phyloP scores from a whole-genome alignment of 2,329 filamentous ascomycete species.

The Thermoascus crustaceus region DNA sequence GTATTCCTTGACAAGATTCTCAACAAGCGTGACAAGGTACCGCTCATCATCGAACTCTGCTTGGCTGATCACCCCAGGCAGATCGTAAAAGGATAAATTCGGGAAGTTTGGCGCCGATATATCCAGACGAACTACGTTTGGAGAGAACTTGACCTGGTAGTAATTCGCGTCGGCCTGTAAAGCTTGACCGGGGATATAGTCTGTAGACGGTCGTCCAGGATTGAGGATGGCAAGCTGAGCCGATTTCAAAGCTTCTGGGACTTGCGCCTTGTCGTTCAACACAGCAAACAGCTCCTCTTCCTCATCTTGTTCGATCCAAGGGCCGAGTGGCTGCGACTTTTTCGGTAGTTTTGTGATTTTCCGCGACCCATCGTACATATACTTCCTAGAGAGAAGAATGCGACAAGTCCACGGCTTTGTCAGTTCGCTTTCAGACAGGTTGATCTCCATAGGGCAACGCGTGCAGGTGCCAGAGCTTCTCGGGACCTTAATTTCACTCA shows the following conservation, averaged over 20 bases:
- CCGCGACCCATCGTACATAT: conserved; percentile 39
- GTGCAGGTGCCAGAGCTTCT: conserved; percentile 68
- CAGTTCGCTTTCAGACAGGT: conserved; percentile 48
- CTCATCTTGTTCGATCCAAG: conserved; percentile 51
- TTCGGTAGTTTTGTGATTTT: conserved; percentile 42
- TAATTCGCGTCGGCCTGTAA: conserved; percentile 20
- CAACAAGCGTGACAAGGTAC: conserved; percentile 63
- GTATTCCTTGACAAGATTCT: conserved; percentile 62
- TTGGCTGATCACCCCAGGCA: conserved; percentile 73
- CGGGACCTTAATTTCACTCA: conserved; percentile 62
- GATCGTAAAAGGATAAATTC: conserved; percentile 72
- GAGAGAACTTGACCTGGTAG: conserved; percentile 61
- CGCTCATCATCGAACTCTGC: conserved; percentile 55
- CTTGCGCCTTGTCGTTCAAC: conserved; percentile 51
- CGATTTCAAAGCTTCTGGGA: conserved; percentile 61
- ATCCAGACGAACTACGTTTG: conserved; percentile 69
- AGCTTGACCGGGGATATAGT: conserved; percentile 48
- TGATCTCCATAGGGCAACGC: conserved; percentile 71
- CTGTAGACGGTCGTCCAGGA: conserved; percentile 45
- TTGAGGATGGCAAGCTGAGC: conserved; percentile 74
- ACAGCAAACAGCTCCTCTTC: conserved; percentile 53
- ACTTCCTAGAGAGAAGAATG: conserved; percentile 59
- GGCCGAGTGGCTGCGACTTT: conserved; percentile 49
- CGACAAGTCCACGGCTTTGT: conserved; percentile 54
- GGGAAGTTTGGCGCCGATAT: conserved; percentile 65